Evolutionary conservation across 1,284 basidiomycete species (phyloP), one percentile per base, ranked within the genome.

Genomic region (Stereum hirsutum): DNA sequence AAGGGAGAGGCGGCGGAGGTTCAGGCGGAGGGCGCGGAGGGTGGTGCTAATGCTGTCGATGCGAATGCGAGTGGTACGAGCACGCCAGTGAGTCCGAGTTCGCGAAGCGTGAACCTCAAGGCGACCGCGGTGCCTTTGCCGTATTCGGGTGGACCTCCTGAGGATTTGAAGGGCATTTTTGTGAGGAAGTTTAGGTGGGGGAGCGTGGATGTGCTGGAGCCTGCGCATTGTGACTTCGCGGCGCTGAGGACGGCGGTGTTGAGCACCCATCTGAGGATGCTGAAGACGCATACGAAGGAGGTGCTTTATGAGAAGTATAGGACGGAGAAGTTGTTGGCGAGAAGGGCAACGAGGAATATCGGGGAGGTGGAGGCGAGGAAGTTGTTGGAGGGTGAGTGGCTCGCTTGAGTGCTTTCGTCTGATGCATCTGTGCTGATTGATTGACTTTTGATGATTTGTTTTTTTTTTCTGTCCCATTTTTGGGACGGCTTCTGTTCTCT

Each of bases 281-380:
- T 90, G 45, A 89, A 88, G 64, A 75, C 68, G 42, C 76, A 79
- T 47, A 89, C 87, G 34, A 82, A 79, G 53, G 85, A 90, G 56
- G 84, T 88, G 44, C 62, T 89, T 58, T 90, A 90, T 57, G 87
- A 90, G 64, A 81, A 76, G 54, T 90, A 77, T 61, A 71, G 87
- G 54, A 89, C 86, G 1, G 85, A 90, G 66, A 89, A 89, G 60
- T 72, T 90, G 44, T 74, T 90, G 15, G 85, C 84, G 24, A 72
- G 86, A 49, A 79, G 87, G 47, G 86, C 84, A 21, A 89, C 87
- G 24, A 70, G 72, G 52, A 75, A 80, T 50, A 86, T 89, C 53
- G 76, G 78, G 44, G 80, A 84, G 42, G 78, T 79, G 48, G 75
- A 86, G 56, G 69, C 78, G 49, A 72, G 78, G 54, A 72, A 77